Percentiles rank a stretch among this genome's conserved stretches.
Evolutionary conservation across 2,329 filamentous ascomycete genomes (phyloP).

Genomic region (Cercospora brassicicola): DNA sequence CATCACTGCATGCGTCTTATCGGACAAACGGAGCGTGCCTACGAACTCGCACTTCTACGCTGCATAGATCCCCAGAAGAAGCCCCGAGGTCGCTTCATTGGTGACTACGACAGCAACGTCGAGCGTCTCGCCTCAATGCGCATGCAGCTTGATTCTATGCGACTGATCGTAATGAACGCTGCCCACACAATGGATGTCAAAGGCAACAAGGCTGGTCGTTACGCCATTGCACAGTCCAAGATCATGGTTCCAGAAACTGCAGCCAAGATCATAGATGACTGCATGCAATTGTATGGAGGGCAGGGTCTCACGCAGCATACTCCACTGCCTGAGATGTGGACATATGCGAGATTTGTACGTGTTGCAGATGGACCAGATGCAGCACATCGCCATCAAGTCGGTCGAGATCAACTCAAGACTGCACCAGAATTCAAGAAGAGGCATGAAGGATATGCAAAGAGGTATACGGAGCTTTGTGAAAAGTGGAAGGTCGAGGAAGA

Average conservation of each 20-base stretch:
- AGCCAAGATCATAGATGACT: constrained; percentile 85
- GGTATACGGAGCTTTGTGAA: constrained; percentile 33
- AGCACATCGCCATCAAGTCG: constrained; percentile 81
- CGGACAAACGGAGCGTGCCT: constrained; percentile 79
- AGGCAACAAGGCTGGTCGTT: constrained; percentile 81
- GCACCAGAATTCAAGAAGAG: constrained; percentile 58
- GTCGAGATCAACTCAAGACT: constrained; percentile 73
- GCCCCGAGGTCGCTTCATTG: constrained; percentile 80
- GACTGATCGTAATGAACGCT: constrained; percentile 85
- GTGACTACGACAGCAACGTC: constrained; percentile 86
- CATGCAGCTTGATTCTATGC: constrained; percentile 87
- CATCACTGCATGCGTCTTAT: constrained; percentile 96
- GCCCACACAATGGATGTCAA: constrained; percentile 88
- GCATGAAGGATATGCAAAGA: constrained; percentile 62
- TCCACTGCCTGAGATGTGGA: constrained; percentile 65
- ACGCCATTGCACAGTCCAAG: constrained; percentile 92
- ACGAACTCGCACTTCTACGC: constrained; percentile 90
- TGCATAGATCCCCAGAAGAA: constrained; percentile 88
- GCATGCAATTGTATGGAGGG: constrained; percentile 86
- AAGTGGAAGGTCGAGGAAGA: constrained; percentile 66
- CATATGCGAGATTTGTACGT: constrained; percentile 34
- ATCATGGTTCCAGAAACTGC: constrained; percentile 79
- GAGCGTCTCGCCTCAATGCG: constrained; percentile 90
- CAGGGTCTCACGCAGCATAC: constrained; percentile 92
- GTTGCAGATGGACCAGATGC: constrained; percentile 81